These are phyloP conservation scores for Xylariaceae sp. DNA, from an alignment of 2,329 filamentous ascomycete species.

Conservation along the genomic window DNA sequence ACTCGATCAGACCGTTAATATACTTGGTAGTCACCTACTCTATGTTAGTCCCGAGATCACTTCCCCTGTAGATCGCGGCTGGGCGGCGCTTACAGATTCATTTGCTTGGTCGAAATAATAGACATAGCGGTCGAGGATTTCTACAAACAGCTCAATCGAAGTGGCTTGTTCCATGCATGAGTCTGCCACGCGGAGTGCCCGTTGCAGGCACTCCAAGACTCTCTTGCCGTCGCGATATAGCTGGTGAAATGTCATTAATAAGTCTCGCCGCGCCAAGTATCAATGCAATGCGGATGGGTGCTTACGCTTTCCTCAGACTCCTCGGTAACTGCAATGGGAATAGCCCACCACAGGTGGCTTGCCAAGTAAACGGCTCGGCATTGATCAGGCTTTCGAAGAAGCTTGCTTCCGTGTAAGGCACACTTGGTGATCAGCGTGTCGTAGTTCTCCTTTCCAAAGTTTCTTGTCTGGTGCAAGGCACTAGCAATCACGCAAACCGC, in stretches of 20 bases:
- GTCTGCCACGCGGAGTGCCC: slow-evolving; percentile 90
- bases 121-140: slow-evolving; percentile 96
- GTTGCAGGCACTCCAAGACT: slow-evolving; percentile 91
- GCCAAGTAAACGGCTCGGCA: slow-evolving; percentile 94
- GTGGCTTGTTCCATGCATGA: slow-evolving; percentile 98
- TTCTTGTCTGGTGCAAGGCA: slow-evolving; percentile 78
- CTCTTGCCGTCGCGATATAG: slow-evolving; percentile 96
- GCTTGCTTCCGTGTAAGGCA: slow-evolving; percentile 90
- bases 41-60: slow-evolving; percentile 9
- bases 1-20: slow-evolving; percentile 92
- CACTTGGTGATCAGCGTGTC: slow-evolving; percentile 98
- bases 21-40: slow-evolving; percentile 84
- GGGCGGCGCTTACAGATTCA: slow-evolving; percentile 61
- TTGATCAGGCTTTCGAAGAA: slow-evolving; percentile 96
- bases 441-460: slow-evolving; percentile 96
- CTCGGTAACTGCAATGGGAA: slow-evolving; percentile 68
- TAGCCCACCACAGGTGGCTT: slow-evolving; percentile 97
- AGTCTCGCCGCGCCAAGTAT: neutral
- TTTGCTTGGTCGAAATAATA: slow-evolving; percentile 99
- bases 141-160: slow-evolving; percentile 95
- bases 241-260: slow-evolving; percentile 38
- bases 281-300: neutral
- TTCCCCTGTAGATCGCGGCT: neutral
- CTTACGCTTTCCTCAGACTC: slow-evolving; percentile 63
- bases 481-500: slow-evolving; percentile 92